Base-by-base conservation (phyloP, 2,329 filamentous ascomycete species). In the Alternaria sp. region DNA sequence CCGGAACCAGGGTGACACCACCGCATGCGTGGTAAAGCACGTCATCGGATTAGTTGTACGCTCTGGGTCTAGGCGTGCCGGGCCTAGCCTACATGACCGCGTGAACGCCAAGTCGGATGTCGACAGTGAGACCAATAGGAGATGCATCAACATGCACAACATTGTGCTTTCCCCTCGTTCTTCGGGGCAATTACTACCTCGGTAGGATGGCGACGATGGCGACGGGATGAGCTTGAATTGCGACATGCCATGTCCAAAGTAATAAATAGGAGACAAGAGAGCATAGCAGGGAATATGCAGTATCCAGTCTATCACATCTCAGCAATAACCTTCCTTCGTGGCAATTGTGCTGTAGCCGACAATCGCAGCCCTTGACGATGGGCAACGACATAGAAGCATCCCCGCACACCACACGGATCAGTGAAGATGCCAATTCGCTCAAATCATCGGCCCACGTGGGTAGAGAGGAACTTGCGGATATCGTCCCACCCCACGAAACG, bases 401-500 rank as follows among this genome's bases (percentile, higher is more conserved):
- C 20, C 60, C 68, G 21, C 64, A 50, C 7, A 55, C 58, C 41
- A 60, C 41, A 18, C 55, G 68, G 28, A 46, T 72, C 64, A 75
- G 73, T 63, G 67, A 71, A 56, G 73, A 75, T 60, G 65, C 30
- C 49, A 68, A 56, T 23, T 75, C 73, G 8, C 68, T 75, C 60
- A 75, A 74, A 50, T 55, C 63, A 26, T 64, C 66, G 11, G 64
- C 68, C n/a, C 67, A 66, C 30, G 71, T 77, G 20, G 74, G 74
- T 46, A 72, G 73, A 60, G 64, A 68, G 50, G 72, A 76, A 55
- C 69, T 77, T 28, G 72, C 74, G 6, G 67, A 70, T 18, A 72
- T 72, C 14, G 58, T 71, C n/a, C 71, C 63, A 15, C 86, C 86
- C 1, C 84, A 87, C 43, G 82, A 82, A 8, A 77, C 79, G 20